A percentile compares a stretch with the other conserved stretches of the same genome.
Evolutionary conservation across 2,329 filamentous ascomycete species (phyloP).

Genomic region (Trichoderma sp.): DNA sequence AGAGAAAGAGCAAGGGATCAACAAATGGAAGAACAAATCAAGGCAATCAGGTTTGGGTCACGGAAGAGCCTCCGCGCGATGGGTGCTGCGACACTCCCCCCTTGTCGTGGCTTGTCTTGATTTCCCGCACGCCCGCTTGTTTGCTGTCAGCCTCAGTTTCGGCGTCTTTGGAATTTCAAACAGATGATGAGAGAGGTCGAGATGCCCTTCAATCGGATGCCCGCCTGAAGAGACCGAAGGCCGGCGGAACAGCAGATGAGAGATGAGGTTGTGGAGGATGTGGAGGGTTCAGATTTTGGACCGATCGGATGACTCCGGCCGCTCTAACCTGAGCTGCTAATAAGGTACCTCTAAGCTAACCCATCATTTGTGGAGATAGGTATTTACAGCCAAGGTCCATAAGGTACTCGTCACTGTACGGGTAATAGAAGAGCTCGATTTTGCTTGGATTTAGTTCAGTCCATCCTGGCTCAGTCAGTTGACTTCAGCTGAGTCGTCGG

Average conservation of each 20-base stretch:
- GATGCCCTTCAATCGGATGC: neutral
- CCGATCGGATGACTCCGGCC: conserved; percentile 24
- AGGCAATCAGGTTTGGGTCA: neutral
- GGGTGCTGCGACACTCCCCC: conserved; percentile 1
- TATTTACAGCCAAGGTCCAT: neutral
- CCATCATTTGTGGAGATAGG: neutral
- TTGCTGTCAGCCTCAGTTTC: neutral
- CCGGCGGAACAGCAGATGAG: neutral
- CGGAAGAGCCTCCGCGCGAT: neutral
- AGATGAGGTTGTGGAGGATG: neutral
- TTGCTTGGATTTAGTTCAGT: too few species aligned
- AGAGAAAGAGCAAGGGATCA: neutral
- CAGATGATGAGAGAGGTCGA: too few species aligned
- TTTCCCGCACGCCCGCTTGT: neutral
- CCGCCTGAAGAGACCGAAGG: neutral
- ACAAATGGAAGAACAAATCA: too few species aligned
- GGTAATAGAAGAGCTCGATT: too few species aligned
- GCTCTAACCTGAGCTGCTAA: too few species aligned
- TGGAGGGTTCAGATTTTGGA: conserved; percentile 18
- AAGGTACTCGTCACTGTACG: neutral
- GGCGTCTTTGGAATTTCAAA: too few species aligned
- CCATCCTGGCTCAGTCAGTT: too few species aligned
- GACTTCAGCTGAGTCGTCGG: too few species aligned
- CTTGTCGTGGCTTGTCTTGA: neutral
- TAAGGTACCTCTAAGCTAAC: neutral